Percentiles rank a stretch among this genome's conserved stretches.
Evolutionary conservation across 805 yeast species (phyloP).

Genomic region (Blastobotrys attinorum): DNA sequence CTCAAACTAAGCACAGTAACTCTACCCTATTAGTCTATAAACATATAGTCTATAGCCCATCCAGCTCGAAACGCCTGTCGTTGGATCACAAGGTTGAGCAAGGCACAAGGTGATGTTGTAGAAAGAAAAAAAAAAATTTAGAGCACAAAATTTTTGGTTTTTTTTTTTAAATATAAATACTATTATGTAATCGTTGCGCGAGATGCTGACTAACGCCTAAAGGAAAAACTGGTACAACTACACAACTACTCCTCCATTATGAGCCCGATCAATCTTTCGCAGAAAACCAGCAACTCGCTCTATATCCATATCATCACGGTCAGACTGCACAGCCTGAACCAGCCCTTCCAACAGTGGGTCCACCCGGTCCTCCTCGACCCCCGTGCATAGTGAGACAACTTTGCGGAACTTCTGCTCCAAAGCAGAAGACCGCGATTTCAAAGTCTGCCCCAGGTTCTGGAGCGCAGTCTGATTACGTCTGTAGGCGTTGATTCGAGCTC

Average conservation of each 20-base stretch:
- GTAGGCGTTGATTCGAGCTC: slow-evolving; percentile 79
- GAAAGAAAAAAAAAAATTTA: background rate
- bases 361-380: slow-evolving; percentile 72
- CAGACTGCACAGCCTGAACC: slow-evolving; percentile 85
- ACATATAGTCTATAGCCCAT: background rate
- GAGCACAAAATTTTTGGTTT: background rate
- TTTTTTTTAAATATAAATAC: slow-evolving; percentile 2
- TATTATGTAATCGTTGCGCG: background rate
- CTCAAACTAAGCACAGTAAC: slow-evolving; percentile 11
- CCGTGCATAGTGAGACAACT: slow-evolving; percentile 85
- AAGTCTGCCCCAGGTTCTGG: slow-evolving; percentile 41
- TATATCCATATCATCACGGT: slow-evolving; percentile 59
- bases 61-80: slow-evolving; percentile 14
- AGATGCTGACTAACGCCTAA: no score
- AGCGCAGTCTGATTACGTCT: slow-evolving; percentile 56
- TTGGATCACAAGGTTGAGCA: slow-evolving; percentile 11
- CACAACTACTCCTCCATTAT: slow-evolving; percentile 3
- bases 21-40: slow-evolving; percentile 9
- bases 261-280: slow-evolving; percentile 35
- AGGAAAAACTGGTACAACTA: background rate
- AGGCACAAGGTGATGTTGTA: slow-evolving; percentile 12
- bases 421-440: slow-evolving; percentile 46
- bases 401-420: slow-evolving; percentile 74
- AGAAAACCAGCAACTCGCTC: slow-evolving; percentile 48
- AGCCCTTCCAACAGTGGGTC: slow-evolving; percentile 77